These are phyloP conservation scores for Asterella californica DNA, from an alignment of 225 moss, liverwort and hornwort genomes.

Conservation along the genomic window DNA sequence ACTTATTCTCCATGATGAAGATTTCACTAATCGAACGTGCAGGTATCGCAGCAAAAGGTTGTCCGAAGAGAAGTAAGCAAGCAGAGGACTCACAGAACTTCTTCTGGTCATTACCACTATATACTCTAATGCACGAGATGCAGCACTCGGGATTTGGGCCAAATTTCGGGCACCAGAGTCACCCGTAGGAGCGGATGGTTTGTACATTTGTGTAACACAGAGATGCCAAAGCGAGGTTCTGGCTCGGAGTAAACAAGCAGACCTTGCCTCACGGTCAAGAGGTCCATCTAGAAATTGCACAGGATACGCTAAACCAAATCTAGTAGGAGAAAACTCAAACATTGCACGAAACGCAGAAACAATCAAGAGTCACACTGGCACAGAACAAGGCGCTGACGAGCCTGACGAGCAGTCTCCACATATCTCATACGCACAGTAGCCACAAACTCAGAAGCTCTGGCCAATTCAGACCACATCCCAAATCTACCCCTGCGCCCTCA, in stretches of 20 bases:
- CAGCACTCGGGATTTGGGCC: not conserved
- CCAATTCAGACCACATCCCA: not conserved
- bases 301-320: not conserved
- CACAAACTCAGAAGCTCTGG: not conserved
- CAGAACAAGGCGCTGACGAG: not conserved
- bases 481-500: not conserved
- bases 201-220: not conserved
- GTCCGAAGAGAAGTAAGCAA: not conserved
- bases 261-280: not conserved
- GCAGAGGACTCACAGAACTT: not conserved
- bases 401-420: too few relatives aligned
- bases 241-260: not conserved
- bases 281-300: not conserved
- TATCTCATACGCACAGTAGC: not conserved
- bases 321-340: not conserved
- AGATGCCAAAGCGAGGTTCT: not conserved
- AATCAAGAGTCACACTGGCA: constrained; percentile 9
- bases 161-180: not conserved
- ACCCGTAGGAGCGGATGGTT: not conserved
- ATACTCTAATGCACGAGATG: not conserved
- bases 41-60: not conserved
- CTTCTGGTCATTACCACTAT: not conserved
- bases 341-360: not conserved
- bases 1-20: not conserved
- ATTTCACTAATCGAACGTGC: not conserved